phyloP scores from a whole-genome alignment of 1,284 basidiomycete species.

The Wallemia mellicola region DNA sequence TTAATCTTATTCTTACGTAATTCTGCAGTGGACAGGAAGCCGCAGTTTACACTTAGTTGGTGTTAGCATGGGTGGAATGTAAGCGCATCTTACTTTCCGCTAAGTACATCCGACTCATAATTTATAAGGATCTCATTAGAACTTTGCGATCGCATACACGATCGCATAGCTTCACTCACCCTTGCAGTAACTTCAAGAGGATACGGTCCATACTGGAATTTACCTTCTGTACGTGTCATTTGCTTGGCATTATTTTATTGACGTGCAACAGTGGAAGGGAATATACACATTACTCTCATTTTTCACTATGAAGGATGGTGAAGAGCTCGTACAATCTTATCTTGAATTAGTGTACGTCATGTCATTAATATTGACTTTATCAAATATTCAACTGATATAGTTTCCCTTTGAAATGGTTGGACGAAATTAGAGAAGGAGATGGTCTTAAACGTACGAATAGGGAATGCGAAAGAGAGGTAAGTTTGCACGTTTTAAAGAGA shows the following conservation, averaged over 20 bases:
- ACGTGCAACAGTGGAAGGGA: slow-evolving; percentile 2
- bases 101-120: slow-evolving; percentile 6
- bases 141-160: slow-evolving; percentile 31
- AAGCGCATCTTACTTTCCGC: slow-evolving; percentile 14
- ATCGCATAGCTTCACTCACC: slow-evolving; percentile 32
- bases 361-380: not conserved
- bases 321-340: not conserved
- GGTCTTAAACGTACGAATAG: not conserved
- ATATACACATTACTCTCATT: slow-evolving; percentile 9
- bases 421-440: not conserved
- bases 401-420: not conserved
- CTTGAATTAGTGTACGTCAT: not conserved
- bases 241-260: too few species aligned
- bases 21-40: slow-evolving; percentile 35
- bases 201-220: slow-evolving; percentile 22
- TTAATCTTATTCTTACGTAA: too few species aligned
- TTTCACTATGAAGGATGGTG: slow-evolving; percentile 10
- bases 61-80: slow-evolving; percentile 59
- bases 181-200: slow-evolving; percentile 42
- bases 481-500: too few species aligned
- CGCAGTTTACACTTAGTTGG: slow-evolving; percentile 42
- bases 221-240: slow-evolving; percentile 29
- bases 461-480: not conserved
- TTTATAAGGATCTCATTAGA: slow-evolving; percentile 17
- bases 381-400: too few species aligned